These are phyloP conservation scores for Penicillium riverlandense DNA, from an alignment of 495 filamentous ascomycete species.

Conservation along the genomic window DNA sequence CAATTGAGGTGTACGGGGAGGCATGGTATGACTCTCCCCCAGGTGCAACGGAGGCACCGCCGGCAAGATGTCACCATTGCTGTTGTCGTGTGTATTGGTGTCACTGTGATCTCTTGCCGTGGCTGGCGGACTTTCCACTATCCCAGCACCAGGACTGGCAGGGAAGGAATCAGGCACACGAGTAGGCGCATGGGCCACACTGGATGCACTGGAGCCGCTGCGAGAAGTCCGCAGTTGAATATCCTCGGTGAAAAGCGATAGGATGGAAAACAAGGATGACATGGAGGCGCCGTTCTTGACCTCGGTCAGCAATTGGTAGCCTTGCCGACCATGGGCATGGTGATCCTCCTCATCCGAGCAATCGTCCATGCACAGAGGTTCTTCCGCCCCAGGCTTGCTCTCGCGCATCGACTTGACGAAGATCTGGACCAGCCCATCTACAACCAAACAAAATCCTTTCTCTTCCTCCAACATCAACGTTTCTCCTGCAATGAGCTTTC, in stretches of 20 bases:
- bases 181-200: constrained; percentile 20
- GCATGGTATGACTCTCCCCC: constrained; percentile 37
- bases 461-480: constrained; percentile 93
- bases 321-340: constrained; percentile 55
- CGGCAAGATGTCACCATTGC: constrained; percentile 29
- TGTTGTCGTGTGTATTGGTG: constrained; percentile 8
- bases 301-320: constrained; percentile 90
- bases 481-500: constrained; percentile 92
- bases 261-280: constrained; percentile 95
- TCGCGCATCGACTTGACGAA: constrained; percentile 87
- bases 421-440: constrained; percentile 94
- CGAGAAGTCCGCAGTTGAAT: constrained; percentile 63
- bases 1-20: constrained; percentile 8
- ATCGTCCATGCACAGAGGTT: constrained; percentile 14
- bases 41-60: constrained; percentile 70
- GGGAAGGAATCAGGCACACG: constrained; percentile 40
- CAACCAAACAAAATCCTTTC: constrained; percentile 95
- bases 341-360: constrained; percentile 62
- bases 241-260: constrained; percentile 94
- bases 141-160: constrained; percentile 29
- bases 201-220: constrained; percentile 36
- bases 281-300: constrained; percentile 98
- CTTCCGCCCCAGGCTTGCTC: constrained; percentile 24
- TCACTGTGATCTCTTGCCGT: constrained; percentile 13
- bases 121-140: constrained; percentile 30